These are phyloP conservation scores for Pythium brassicae DNA, from an alignment of 352 stramenopile genomes.

Conservation along the genomic window DNA sequence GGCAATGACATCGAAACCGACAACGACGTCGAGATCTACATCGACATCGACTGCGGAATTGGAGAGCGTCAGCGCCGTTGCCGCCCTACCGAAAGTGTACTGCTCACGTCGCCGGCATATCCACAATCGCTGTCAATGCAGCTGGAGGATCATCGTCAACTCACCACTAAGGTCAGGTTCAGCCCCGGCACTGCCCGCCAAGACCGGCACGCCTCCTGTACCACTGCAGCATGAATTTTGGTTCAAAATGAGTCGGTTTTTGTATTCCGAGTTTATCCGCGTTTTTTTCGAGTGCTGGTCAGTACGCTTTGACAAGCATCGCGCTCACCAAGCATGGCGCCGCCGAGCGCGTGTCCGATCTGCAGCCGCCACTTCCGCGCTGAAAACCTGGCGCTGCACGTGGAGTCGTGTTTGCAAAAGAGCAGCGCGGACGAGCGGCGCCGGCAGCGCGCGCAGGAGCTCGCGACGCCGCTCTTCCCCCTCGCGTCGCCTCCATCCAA, in stretches of 20 bases:
- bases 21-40: neutral
- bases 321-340: slow-evolving; percentile 19
- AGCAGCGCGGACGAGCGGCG: slow-evolving; percentile 21
- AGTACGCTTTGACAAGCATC: neutral
- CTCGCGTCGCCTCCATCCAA: neutral
- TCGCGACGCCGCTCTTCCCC: slow-evolving; percentile 11
- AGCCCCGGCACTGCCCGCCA: too few relatives aligned
- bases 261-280: too few relatives aligned
- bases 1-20: neutral
- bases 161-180: too few relatives aligned
- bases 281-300: neutral
- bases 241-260: too few relatives aligned
- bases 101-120: too few relatives aligned
- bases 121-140: too few relatives aligned
- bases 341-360: slow-evolving; percentile 57
- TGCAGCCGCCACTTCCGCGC: slow-evolving; percentile 70
- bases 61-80: too few relatives aligned
- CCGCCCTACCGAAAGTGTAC: too few relatives aligned
- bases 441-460: slow-evolving; percentile 9
- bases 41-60: too few relatives aligned
- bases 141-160: too few relatives aligned
- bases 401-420: slow-evolving; percentile 53
- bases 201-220: too few relatives aligned
- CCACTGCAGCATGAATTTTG: too few relatives aligned
- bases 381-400: slow-evolving; percentile 72